These are phyloP conservation scores for Mortierella sp. DNA, from an alignment of 371 early-diverging fungal species.

Conservation along the genomic window DNA sequence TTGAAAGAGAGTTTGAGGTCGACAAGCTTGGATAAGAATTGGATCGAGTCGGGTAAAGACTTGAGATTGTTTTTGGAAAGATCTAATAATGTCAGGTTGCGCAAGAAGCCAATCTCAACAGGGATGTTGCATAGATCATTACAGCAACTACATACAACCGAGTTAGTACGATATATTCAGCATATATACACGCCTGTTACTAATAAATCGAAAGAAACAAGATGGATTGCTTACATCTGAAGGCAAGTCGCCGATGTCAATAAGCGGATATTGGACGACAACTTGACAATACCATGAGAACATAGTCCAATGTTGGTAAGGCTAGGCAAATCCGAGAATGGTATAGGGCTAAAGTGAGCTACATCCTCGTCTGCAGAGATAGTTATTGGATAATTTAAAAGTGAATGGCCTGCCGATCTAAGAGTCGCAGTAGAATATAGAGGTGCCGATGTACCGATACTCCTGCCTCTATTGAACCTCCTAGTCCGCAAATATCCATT, in stretches of 20 bases:
- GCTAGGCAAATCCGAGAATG: conserved; percentile 47
- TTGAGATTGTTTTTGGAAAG: conserved; percentile 77
- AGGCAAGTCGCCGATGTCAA: conserved; percentile 37
- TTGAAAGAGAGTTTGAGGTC: conserved; percentile 79
- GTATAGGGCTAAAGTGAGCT: conserved; percentile 33
- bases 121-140: conserved; percentile 64
- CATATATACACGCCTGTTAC: background rate
- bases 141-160: conserved; percentile 49
- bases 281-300: conserved; percentile 37
- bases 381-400: conserved; percentile 9
- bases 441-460: background rate
- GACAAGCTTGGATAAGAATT: conserved; percentile 72
- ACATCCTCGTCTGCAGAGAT: conserved; percentile 33
- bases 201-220: background rate
- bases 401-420: background rate
- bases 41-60: conserved; percentile 76
- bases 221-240: conserved; percentile 24
- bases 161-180: background rate
- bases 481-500: background rate
- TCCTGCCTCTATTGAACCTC: conserved; percentile 3
- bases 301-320: conserved; percentile 46
- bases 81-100: conserved; percentile 72
- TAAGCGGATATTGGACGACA: conserved; percentile 46
- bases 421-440: conserved; percentile 1
- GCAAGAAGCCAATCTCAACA: conserved; percentile 70